Percentiles rank a stretch among this genome's conserved stretches.
These are phyloP conservation scores for Pezicula neosporulosa DNA, from an alignment of 2,329 filamentous ascomycete species.

Conservation along the genomic window DNA sequence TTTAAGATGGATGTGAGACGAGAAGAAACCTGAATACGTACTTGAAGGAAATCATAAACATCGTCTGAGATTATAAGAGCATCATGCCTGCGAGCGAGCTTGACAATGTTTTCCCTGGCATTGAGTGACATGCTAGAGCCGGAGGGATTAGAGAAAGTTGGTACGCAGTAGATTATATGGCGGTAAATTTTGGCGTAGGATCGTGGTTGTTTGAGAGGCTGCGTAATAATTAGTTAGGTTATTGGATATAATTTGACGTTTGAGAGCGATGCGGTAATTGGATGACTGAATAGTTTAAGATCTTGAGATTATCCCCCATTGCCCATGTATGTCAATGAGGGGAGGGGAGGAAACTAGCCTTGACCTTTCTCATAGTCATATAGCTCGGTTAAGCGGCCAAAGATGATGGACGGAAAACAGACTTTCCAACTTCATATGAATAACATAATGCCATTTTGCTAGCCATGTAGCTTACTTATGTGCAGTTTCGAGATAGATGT, in stretches of 20 bases:
- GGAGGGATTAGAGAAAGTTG: constrained; percentile 86
- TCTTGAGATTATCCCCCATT: background rate
- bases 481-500: too few relatives aligned
- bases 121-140: constrained; percentile 74
- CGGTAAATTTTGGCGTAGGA: constrained; percentile 75
- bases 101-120: constrained; percentile 65
- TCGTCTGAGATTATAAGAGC: constrained; percentile 86
- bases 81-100: constrained; percentile 74
- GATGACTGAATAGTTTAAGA: background rate
- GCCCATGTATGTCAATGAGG: too few relatives aligned
- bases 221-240: background rate
- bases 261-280: background rate
- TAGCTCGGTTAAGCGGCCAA: too few relatives aligned
- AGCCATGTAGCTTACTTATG: too few relatives aligned
- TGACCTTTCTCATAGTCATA: too few relatives aligned
- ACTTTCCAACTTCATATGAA: too few relatives aligned
- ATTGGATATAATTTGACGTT: background rate
- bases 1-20: too few relatives aligned
- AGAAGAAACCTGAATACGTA: too few relatives aligned
- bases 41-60: constrained; percentile 85
- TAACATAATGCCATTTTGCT: too few relatives aligned
- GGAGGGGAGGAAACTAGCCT: too few relatives aligned
- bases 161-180: constrained; percentile 84
- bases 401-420: too few relatives aligned
- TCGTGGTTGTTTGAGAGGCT: constrained; percentile 17